Evolutionary conservation across 768 basidiomycete species (phyloP).

Genomic region (Phallus indusiatus): DNA sequence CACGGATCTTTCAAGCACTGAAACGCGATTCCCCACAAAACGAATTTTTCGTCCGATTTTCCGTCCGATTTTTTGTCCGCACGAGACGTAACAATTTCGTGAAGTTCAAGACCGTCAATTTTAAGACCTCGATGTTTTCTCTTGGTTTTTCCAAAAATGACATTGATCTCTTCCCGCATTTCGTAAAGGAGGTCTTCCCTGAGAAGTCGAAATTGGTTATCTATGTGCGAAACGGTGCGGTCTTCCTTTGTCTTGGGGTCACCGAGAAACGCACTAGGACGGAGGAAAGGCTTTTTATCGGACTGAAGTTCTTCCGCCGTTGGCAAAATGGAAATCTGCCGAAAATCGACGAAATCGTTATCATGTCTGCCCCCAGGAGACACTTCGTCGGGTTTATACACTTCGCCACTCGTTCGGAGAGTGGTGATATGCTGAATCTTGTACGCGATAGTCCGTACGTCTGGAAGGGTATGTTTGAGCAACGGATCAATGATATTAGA

Average conservation of each 20-base stretch:
- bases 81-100: conserved; percentile 23
- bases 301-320: conserved; percentile 48
- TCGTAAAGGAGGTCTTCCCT: conserved; percentile 56
- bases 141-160: conserved; percentile 30
- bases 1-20: conserved; percentile 22
- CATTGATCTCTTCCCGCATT: conserved; percentile 45
- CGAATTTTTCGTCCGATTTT: conserved; percentile 3
- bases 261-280: conserved; percentile 34
- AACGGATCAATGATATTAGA: conserved; percentile 20
- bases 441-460: conserved; percentile 22
- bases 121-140: conserved; percentile 26
- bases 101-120: conserved; percentile 29
- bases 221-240: conserved; percentile 42
- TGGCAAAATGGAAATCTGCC: conserved; percentile 52
- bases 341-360: conserved; percentile 56
- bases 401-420: conserved; percentile 17
- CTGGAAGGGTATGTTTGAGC: conserved; percentile 17
- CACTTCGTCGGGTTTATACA: conserved; percentile 16
- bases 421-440: conserved; percentile 33
- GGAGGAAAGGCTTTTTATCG: conserved; percentile 37
- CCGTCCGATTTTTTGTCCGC: no score
- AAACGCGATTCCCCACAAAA: conserved; percentile 26
- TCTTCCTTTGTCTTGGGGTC: conserved; percentile 29
- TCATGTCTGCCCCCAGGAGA: conserved; percentile 60
- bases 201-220: conserved; percentile 57